Base-by-base conservation (phyloP, 352 stramenopile species). In the Phytophthora pseudosyringae region DNA sequence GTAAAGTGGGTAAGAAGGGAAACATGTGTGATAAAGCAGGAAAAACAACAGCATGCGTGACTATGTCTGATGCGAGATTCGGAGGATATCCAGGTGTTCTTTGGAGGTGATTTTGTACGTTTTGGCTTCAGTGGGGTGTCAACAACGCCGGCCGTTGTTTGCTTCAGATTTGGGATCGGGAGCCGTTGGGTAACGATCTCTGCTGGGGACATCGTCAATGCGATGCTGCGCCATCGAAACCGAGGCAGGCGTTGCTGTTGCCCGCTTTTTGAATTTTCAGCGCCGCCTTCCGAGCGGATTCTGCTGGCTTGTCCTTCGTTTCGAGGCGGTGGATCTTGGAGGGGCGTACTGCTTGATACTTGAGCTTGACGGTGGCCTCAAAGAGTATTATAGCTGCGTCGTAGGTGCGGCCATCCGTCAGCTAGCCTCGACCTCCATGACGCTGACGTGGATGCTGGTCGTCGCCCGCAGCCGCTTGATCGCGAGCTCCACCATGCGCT, bases 401-500 rank as follows among this genome's bases (percentile, higher is more conserved):
- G 35, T 39, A 36, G 16, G 21, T 32, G 32, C 25, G 1, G 21
- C 1, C n/a, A 16, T 44, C 16, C 54, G 29, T 56, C 13, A 61
- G 9, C 35, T 60, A 39, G n/a, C n/a, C 33, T 67, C 45, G 5
- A 32, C 26, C 15, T 63, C 16, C 9, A 78, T 60, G 35, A 73
- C 54, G 21, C 16, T 69, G 25, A 78, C 41, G 8, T 57, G 49
- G 38, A 72, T 59, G 12, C 45, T 58, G n/a, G 65, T 64, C 3
- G 60, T 81, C 6, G 54, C 69, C 21, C 63, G 69, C 25, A 83
- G 52, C 18, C 71, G 76, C 59, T 81, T 75, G 43, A 88, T 53
- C 11, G 78, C 74, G n/a, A 88, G 69, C n/a, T 86, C 68, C 18
- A 88, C 48, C 67, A 84, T 71, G n/a, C 78, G 78, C 54, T 73